These are phyloP conservation scores for Globisporangium radiosum DNA, from an alignment of 352 stramenopile species.

Conservation along the genomic window DNA sequence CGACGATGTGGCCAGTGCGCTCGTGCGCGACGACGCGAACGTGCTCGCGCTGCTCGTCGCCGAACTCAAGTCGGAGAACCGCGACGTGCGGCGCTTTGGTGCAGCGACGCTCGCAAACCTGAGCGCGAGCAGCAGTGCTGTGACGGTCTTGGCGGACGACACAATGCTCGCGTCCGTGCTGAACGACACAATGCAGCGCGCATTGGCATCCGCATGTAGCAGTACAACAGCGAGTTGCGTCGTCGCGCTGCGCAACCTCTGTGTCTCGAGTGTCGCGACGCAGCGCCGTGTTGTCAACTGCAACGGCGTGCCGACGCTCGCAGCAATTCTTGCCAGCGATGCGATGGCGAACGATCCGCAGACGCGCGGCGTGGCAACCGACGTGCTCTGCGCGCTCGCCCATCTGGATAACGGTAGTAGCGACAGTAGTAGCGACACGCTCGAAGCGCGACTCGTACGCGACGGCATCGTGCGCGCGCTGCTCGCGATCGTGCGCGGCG, in stretches of 20 bases:
- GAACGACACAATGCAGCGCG: conserved; percentile 65
- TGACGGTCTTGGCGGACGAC: conserved; percentile 63
- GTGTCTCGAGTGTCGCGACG: conserved; percentile 40
- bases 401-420: conserved; percentile 24
- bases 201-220: conserved; percentile 40
- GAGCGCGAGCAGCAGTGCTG: conserved; percentile 33
- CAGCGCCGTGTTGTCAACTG: conserved; percentile 54
- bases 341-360: conserved; percentile 40
- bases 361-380: conserved; percentile 45
- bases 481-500: conserved; percentile 45
- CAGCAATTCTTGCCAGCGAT: conserved; percentile 37
- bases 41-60: conserved; percentile 59
- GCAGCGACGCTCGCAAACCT: conserved; percentile 63
- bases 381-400: conserved; percentile 63
- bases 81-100: conserved; percentile 57
- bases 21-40: conserved; percentile 69
- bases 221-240: conserved; percentile 51
- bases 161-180: conserved; percentile 29
- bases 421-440: conserved; percentile 8
- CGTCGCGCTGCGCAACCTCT: conserved; percentile 67
- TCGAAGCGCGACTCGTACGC: conserved; percentile 64
- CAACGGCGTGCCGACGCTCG: conserved; percentile 60
- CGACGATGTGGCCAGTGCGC: conserved; percentile 28
- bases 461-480: conserved; percentile 69
- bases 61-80: conserved; percentile 60